These are phyloP conservation scores for Tricholomella constricta DNA, from an alignment of 768 basidiomycete genomes.

Conservation along the genomic window DNA sequence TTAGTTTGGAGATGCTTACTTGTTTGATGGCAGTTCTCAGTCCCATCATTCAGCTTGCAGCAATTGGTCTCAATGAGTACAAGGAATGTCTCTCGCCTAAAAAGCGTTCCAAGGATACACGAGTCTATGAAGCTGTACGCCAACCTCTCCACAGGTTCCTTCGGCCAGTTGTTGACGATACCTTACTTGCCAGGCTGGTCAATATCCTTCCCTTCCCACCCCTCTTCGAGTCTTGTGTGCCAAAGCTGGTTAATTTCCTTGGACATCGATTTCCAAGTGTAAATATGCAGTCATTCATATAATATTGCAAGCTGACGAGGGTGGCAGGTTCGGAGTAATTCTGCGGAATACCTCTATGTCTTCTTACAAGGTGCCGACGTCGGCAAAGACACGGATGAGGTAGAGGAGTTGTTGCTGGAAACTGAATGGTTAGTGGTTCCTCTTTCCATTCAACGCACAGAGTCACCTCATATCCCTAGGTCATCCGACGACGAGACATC, in stretches of 20 bases:
- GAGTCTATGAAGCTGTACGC: constrained; percentile 84
- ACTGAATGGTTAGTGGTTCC: constrained; percentile 69
- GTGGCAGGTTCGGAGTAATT: constrained; percentile 70
- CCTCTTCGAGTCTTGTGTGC: constrained; percentile 46
- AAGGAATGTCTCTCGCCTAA: constrained; percentile 66
- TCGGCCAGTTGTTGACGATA: background rate
- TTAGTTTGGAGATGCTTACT: constrained; percentile 32
- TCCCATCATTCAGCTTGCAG: constrained; percentile 44
- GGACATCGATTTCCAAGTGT: constrained; percentile 83
- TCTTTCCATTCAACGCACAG: background rate
- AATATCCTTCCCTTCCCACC: constrained; percentile 58
- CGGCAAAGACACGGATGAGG: constrained; percentile 61
- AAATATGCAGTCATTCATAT: constrained; percentile 21
- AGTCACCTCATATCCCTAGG: constrained; percentile 36
- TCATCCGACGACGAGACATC: constrained; percentile 42
- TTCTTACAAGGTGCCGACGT: constrained; percentile 72
- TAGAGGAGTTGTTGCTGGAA: constrained; percentile 73
- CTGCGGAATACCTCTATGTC: constrained; percentile 83
- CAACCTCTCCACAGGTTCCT: constrained; percentile 2
- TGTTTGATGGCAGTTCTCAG: constrained; percentile 3
- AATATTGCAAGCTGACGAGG: background rate
- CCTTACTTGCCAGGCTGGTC: constrained; percentile 51
- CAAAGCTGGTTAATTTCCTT: constrained; percentile 61
- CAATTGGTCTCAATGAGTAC: constrained; percentile 57
- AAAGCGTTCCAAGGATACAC: constrained; percentile 80